Evolutionary conservation across 73 alveolate species (phyloP), one percentile per base, ranked within the genome.

Genomic region (Paramecium pentaurelia): DNA sequence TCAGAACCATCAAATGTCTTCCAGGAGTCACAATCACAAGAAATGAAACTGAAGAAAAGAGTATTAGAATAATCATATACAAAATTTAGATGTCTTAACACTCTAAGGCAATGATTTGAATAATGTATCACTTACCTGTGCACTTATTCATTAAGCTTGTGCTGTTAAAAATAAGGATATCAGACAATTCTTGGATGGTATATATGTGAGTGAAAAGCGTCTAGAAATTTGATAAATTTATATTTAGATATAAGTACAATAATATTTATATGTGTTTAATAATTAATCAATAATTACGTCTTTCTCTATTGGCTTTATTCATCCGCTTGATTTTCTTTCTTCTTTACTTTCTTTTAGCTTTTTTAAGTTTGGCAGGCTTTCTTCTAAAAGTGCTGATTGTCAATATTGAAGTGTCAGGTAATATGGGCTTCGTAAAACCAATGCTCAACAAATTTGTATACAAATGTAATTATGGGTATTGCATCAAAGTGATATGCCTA

Each of bases 131-230:
- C 97, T 93, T 58, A 87, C 95, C 28, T 95, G 97, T 92, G 98
- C 98, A 28, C 97, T 94, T 83, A 93, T 96, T 94, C 89, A 95
- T 87, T 96, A 97, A 95, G 92, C 96, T 88, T 93, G 96, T 95
- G 89, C 93, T 51, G 97, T 97, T 93, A 97, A 97, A 91, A 93
- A 96, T 92, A 97, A 97, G 97, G 99, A 97, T 96, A 93, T 96
- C 93, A 97, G 99, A 95, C 96, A 97, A 96, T 97, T 97, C 98
- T 90, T 97, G 93, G 99, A 97, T 90, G 99, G 99, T 27, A 95
- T 97, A 96, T 97, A 97, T 95, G 99, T 97, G 44, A 70, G 91
- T 4, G 94, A 88, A 49, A 88, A 88, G 94, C 86, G 94, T 71
- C 91, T 88, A 64, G 94, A 80, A 80, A 45, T 80, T 27, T 80